phyloP scores from a whole-genome alignment of 495 filamentous ascomycete genomes.

The Aspergillus olivimuriae region DNA sequence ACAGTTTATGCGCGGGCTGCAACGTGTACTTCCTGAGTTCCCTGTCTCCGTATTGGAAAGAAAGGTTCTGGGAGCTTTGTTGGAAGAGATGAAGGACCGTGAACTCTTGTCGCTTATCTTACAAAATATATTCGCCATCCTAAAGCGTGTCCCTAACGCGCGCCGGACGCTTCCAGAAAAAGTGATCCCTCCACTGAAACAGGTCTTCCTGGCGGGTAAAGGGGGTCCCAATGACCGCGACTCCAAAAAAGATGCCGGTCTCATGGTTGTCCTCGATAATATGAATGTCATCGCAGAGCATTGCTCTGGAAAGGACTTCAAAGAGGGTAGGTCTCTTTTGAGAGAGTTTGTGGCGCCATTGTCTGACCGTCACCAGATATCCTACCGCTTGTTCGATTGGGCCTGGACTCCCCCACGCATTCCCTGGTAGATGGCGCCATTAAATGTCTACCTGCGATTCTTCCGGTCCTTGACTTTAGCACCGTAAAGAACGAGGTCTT shows the following conservation, averaged over 20 bases:
- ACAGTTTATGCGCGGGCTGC: constrained; percentile 83
- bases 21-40: constrained; percentile 80
- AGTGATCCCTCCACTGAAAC: constrained; percentile 75
- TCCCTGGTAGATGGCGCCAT: constrained; percentile 80
- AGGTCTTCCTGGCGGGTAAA: constrained; percentile 63
- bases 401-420: constrained; percentile 83
- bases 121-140: constrained; percentile 85
- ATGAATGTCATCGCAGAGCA: constrained; percentile 67
- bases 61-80: constrained; percentile 78
- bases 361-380: constrained; percentile 54
- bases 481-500: constrained; percentile 96
- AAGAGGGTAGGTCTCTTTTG: constrained; percentile 59
- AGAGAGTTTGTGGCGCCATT: background rate
- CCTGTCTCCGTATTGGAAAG: constrained; percentile 89
- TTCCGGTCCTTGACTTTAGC: constrained; percentile 85
- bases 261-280: constrained; percentile 85
- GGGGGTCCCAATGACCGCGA: constrained; percentile 58
- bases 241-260: constrained; percentile 74
- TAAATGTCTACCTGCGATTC: constrained; percentile 61
- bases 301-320: constrained; percentile 86
- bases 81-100: constrained; percentile 90
- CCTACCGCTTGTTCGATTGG: constrained; percentile 72
- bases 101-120: constrained; percentile 77
- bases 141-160: constrained; percentile 66
- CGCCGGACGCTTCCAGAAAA: constrained; percentile 73